Percentiles rank a stretch among this genome's conserved stretches.
Conservation (phyloP, 331 rosid genomes). For the Malus hybrid region DNA sequence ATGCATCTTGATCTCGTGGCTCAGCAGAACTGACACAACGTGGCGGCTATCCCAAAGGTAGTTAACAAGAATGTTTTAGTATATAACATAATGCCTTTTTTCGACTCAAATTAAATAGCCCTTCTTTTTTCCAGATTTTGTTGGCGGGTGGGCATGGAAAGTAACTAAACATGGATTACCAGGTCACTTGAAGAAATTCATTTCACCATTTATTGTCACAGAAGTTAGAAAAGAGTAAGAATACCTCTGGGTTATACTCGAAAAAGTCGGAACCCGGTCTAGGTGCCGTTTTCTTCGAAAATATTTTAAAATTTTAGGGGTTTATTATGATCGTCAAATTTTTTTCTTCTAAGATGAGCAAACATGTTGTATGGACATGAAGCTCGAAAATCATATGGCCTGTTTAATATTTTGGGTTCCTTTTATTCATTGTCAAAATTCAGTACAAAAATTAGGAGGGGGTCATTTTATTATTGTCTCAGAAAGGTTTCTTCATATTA, state of each 20-base stretch:
- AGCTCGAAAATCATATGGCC: conserved; percentile 24
- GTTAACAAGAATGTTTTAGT: conserved; percentile 48
- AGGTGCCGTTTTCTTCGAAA: conserved; percentile 39
- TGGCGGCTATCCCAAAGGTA: conserved; percentile 40
- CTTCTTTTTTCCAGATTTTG: conserved; percentile 39
- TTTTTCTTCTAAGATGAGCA: conserved; percentile 24
- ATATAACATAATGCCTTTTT: conserved; percentile 41
- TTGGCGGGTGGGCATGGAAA: conserved; percentile 24
- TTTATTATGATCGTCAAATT: conserved; percentile 21
- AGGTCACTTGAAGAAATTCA: conserved; percentile 26
- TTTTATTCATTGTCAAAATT: conserved; percentile 13
- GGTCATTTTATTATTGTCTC: conserved; percentile 12
- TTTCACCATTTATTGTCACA: conserved; percentile 45
- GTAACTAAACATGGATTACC: conserved; percentile 36
- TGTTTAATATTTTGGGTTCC: conserved; percentile 17
- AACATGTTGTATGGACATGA: not conserved
- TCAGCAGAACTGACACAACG: conserved; percentile 66
- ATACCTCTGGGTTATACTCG: conserved; percentile 34
- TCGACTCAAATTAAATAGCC: not conserved
- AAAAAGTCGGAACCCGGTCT: conserved; percentile 23
- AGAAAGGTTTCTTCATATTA: not conserved
- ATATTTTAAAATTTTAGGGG: conserved; percentile 40
- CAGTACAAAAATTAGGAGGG: conserved; percentile 25
- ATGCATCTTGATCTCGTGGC: conserved; percentile 94
- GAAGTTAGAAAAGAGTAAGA: conserved; percentile 40